phyloP scores from a whole-genome alignment of 768 basidiomycete genomes.

The Brasilioporus rufonigricans region DNA sequence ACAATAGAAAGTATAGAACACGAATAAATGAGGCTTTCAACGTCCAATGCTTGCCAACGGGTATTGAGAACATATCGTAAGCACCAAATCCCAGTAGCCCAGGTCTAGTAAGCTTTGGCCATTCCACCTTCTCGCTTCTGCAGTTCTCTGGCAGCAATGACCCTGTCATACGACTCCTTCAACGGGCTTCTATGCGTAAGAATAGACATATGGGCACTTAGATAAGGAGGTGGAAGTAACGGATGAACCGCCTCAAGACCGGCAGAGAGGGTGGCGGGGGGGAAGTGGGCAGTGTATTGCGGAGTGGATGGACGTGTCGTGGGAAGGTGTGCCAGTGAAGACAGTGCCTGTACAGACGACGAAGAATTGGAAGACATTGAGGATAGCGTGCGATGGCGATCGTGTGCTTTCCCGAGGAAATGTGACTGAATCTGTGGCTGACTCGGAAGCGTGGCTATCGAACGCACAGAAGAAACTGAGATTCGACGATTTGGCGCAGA shows the following conservation, averaged over 20 bases:
- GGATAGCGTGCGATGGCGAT: conserved; percentile 56
- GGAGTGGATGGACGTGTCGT: conserved; percentile 34
- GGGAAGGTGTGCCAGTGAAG: conserved; percentile 56
- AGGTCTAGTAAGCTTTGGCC: neutral
- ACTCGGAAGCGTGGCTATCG: conserved; percentile 56
- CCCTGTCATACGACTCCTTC: conserved; percentile 67
- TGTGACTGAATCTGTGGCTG: conserved; percentile 34
- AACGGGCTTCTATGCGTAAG: conserved; percentile 63
- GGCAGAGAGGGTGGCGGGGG: conserved; percentile 52
- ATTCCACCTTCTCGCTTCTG: conserved; percentile 21
- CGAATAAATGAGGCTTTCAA: conserved; percentile 22
- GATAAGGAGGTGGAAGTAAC: conserved; percentile 68
- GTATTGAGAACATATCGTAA: conserved; percentile 17
- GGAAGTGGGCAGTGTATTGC: conserved; percentile 60
- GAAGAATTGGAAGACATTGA: conserved; percentile 51
- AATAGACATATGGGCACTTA: conserved; percentile 68
- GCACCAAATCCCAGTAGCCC: neutral
- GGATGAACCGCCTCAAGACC: conserved; percentile 65
- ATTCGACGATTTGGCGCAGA: conserved; percentile 42
- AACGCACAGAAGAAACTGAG: conserved; percentile 59
- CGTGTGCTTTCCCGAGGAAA: conserved; percentile 33
- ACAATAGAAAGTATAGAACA: conserved; percentile 29
- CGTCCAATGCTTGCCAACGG: conserved; percentile 9
- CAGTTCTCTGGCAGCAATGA: conserved; percentile 52
- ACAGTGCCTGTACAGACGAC: conserved; percentile 49